Evolutionary conservation across 495 filamentous ascomycete genomes (phyloP), one percentile per base, ranked within the genome.

Genomic region (Tetracladium setigerum): DNA sequence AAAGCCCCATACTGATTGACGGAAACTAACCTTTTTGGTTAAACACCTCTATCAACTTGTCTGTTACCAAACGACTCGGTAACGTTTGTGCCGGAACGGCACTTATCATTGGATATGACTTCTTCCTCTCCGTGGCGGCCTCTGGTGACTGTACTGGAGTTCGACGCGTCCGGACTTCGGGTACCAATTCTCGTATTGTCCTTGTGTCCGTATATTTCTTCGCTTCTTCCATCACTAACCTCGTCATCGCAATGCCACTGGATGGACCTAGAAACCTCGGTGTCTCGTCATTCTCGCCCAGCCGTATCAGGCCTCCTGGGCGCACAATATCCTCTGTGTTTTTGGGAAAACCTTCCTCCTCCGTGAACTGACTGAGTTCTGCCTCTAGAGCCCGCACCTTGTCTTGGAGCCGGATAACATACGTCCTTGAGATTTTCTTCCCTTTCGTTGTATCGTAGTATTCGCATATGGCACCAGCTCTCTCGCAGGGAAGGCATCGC

Each of bases 181-280:
- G 82, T n/a, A 92, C 79, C 22, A 96, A 78, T 57, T 95, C 87
- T 44, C 85, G 82, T 65, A 95, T 95, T 49, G 79, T 85, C 62
- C 85, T 86, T 2, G 84, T 79, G 48, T 87, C 82, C 27, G 84
- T 89, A 51, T 86, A 88, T 49, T 85, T 82, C 57, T 91, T 97
- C 38, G 90, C 90, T 57, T 95, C 79, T 60, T 95, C 89, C 81
- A 97, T 95, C 22, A 97, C 85, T 56, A 96, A 68, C 30, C 90
- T 79, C 14, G 89, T 91, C 67, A 97, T 91, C 51, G 87, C 87
- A 60, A 95, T 91, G 49, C 91, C 91, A 62, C 91, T 96, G 10
- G 88, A 91, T 10, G 91, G 82, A 0, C 91, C 91, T 11, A 97
- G 72, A 57, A 89, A 97, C 48, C 89, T 82, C 10, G 88, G 72